A percentile compares a stretch with the other conserved stretches of the same genome.
Evolutionary conservation across 768 basidiomycete species (phyloP).

Genomic region (Bullera alba): DNA sequence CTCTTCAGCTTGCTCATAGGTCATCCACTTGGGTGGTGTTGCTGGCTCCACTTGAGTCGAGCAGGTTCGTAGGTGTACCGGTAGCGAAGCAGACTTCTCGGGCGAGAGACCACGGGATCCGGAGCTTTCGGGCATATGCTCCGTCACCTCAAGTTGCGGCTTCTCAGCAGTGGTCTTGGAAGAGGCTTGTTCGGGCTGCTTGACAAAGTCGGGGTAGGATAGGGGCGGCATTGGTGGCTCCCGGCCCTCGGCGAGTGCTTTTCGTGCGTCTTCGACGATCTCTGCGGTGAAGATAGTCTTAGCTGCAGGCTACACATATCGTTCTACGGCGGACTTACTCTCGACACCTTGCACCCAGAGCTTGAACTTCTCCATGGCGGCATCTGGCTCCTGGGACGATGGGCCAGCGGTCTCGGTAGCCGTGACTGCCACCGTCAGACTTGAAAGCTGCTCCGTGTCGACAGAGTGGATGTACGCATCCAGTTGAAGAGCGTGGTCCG

Average conservation of each 20-base stretch:
- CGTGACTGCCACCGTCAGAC: too few species aligned
- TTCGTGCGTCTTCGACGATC: conserved; percentile 41
- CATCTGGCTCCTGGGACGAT: conserved; percentile 6
- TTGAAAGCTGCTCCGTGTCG: neutral
- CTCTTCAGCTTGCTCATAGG: conserved; percentile 26
- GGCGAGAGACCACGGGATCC: conserved; percentile 32
- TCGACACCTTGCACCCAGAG: conserved; percentile 35
- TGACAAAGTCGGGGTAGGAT: conserved; percentile 10
- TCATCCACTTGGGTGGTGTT: conserved; percentile 41
- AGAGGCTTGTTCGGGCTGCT: neutral
- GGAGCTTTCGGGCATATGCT: neutral
- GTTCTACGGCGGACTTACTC: conserved; percentile 15
- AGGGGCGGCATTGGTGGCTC: conserved; percentile 27
- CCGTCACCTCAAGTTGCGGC: neutral
- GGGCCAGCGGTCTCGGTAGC: neutral
- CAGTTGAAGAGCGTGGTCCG: too few species aligned
- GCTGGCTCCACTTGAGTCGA: conserved; percentile 37
- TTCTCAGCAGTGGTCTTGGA: neutral
- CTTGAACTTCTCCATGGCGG: conserved; percentile 21
- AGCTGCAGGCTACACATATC: neutral
- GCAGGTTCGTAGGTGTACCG: conserved; percentile 26
- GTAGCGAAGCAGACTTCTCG: conserved; percentile 11
- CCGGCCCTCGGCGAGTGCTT: conserved; percentile 39
- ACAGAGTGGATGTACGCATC: neutral
- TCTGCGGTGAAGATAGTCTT: conserved; percentile 4